Base-by-base conservation (phyloP, 108 stramenopile species). In the Conticribra weissflogii region DNA sequence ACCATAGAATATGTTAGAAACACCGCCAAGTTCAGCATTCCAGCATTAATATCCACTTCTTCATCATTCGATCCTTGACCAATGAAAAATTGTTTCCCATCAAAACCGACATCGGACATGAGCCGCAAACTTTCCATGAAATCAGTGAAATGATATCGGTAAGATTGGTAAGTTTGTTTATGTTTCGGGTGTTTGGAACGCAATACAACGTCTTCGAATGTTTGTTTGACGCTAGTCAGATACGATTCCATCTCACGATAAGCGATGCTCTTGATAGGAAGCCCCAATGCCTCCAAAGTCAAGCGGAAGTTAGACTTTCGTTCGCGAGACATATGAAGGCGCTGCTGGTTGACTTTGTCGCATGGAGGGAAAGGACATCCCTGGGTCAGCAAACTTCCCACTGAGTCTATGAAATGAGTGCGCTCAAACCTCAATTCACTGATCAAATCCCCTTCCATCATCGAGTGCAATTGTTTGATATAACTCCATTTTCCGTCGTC, bases 281-380 rank as follows among this genome's bases (percentile, higher is more conserved):
- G 27, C 12, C 51, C 63, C 5, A 72, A 61, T 32, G 53, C 57
- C 14, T 54, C 55, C 17, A 72, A 1, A 3, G 45, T 63, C 30
- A 27, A 17, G 16, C 36, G 25, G 48, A 72, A 72, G 12, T 53
- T 54, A 5, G 51, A 4, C 51, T 65, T 72, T 2, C 71, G 44
- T 36, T 52, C 50, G 28, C 25, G 27, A 0, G 46, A 32, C 54
- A 45, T 47, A 28, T 53, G 53, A 50, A 72, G 15, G 22, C 68
- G 54, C 50, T 69, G 56, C 2, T 3, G 56, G 27, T 31, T 55
- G 16, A 36, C 59, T 25, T 44, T 49, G 45, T 44, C 50, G 31
- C 71, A 72, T 3, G 71, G 71, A 19, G 71, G 71, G 32, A 21
- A 48, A n/a, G 62, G 71, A 32, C 71, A 72, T n/a, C 63, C 71